phyloP scores from a whole-genome alignment of 2,329 filamentous ascomycete species.

The Gnomoniopsis smithogilvyi region DNA sequence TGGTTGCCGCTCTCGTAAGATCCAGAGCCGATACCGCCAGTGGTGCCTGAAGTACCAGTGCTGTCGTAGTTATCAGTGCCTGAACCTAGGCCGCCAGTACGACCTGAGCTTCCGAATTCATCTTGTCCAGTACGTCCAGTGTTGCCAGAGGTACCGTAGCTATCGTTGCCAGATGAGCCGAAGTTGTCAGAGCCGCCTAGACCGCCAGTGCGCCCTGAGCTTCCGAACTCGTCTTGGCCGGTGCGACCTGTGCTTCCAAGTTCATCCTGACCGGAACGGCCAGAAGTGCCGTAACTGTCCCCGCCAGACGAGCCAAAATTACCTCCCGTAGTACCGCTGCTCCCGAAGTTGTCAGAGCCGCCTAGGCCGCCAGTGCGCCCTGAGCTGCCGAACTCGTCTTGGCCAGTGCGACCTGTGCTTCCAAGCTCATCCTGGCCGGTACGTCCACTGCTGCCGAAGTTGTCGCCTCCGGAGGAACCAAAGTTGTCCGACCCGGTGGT shows the following conservation, averaged over 20 bases:
- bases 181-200: slow-evolving; percentile 5
- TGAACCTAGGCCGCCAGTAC: neutral
- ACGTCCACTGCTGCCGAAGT: slow-evolving; percentile 9
- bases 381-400: neutral
- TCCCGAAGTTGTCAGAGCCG: slow-evolving; percentile 9
- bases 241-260: neutral
- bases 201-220: neutral
- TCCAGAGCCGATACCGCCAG: slow-evolving; percentile 4
- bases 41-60: neutral
- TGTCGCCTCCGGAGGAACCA: slow-evolving; percentile 2
- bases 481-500: slow-evolving; percentile 9
- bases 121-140: neutral
- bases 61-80: slow-evolving; percentile 11
- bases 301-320: slow-evolving; percentile 16
- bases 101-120: neutral
- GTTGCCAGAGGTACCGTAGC: neutral
- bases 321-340: neutral
- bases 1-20: slow-evolving; percentile 15
- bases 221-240: slow-evolving; percentile 1
- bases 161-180: slow-evolving; percentile 11
- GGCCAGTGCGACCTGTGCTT: slow-evolving; percentile 9
- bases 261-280: slow-evolving; percentile 17
- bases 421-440: slow-evolving; percentile 12
- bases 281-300: slow-evolving; percentile 8
- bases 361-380: slow-evolving; percentile 13